Conservation (phyloP, 2,329 filamentous ascomycete genomes). For the Aspergillus awamori region DNA sequence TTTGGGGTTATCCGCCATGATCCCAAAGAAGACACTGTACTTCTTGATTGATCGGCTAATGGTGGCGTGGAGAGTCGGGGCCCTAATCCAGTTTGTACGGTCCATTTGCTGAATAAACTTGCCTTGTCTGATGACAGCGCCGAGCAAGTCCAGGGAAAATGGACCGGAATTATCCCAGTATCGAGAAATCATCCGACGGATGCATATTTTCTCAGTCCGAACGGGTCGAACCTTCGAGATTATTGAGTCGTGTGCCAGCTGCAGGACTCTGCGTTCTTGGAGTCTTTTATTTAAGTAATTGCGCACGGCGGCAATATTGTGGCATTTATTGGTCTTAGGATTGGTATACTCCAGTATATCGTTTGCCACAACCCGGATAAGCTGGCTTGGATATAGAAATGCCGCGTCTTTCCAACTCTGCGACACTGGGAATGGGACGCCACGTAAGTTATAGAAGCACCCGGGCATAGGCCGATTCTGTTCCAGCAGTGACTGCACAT, state of each 20-base stretch:
- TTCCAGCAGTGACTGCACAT: constrained; percentile 54
- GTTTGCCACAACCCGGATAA: neutral
- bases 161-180: constrained; percentile 46
- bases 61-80: constrained; percentile 63
- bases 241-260: constrained; percentile 17
- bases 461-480: constrained; percentile 64
- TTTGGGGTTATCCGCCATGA: constrained; percentile 40
- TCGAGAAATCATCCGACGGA: constrained; percentile 46
- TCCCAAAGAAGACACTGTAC: constrained; percentile 49
- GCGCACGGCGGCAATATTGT: constrained; percentile 41
- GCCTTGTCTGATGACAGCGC: constrained; percentile 46
- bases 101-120: constrained; percentile 63
- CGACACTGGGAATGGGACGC: constrained; percentile 45
- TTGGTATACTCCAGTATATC: neutral
- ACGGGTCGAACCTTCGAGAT: constrained; percentile 5
- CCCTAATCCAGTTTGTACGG: constrained; percentile 75
- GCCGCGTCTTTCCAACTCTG: constrained; percentile 19
- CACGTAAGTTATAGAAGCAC: constrained; percentile 62
- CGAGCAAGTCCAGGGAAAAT: constrained; percentile 44
- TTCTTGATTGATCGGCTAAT: constrained; percentile 65
- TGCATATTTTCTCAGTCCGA: constrained; percentile 29
- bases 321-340: neutral
- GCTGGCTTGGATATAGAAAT: neutral
- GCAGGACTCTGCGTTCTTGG: constrained; percentile 40
- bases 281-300: constrained; percentile 54